phyloP scores from a whole-genome alignment of 1,284 basidiomycete species.

The Ustilago hordei region DNA sequence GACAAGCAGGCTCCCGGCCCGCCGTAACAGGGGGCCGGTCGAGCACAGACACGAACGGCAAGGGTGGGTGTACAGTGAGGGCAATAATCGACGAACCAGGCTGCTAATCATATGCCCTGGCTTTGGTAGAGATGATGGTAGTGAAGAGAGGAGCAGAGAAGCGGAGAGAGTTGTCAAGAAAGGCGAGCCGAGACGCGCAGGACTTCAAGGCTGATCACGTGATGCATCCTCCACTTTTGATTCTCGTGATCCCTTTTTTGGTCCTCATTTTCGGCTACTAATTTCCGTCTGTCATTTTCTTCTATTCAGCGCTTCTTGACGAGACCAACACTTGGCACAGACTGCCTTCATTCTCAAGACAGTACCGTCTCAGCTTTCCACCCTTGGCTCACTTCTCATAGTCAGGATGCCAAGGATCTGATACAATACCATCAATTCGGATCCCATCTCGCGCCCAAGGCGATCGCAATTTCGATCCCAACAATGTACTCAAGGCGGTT shows the following conservation, averaged over 20 bases:
- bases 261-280: background rate
- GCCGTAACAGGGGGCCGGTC: too few species aligned
- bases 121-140: background rate
- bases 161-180: too few species aligned
- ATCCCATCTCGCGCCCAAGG: background rate
- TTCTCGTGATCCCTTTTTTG: background rate
- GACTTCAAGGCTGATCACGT: background rate
- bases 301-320: background rate
- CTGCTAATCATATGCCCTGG: too few species aligned
- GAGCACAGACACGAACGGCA: too few species aligned
- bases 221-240: conserved; percentile 4
- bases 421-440: background rate
- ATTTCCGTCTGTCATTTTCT: background rate
- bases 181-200: too few species aligned
- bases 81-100: too few species aligned
- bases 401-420: background rate
- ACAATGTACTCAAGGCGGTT: background rate
- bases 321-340: background rate
- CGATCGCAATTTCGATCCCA: background rate
- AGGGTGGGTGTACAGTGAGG: too few species aligned
- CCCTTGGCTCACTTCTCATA: background rate
- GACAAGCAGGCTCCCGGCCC: too few species aligned
- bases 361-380: background rate
- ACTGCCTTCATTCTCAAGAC: background rate
- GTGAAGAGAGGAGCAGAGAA: background rate